phyloP scores from a whole-genome alignment of 2,329 filamentous ascomycete species.

The Metarhizium brunneum region DNA sequence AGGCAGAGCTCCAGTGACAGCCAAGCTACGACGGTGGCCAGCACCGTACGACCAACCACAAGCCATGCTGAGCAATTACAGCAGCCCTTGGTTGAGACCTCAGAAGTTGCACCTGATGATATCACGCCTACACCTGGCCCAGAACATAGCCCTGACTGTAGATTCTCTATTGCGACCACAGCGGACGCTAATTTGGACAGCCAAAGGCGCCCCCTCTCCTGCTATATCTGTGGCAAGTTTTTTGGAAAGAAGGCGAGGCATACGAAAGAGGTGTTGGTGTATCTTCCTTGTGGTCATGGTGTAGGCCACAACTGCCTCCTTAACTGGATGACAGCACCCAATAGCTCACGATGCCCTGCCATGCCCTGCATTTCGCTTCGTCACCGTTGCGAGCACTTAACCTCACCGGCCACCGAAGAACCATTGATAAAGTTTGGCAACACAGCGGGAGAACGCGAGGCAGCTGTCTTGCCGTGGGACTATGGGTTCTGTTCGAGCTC shows the following conservation, averaged over 20 bases:
- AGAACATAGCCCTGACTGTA: background rate
- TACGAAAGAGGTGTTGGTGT: slow-evolving; percentile 9
- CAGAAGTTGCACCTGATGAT: background rate
- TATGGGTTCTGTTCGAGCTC: slow-evolving; percentile 12
- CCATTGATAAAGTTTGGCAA: background rate
- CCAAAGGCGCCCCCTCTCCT: background rate
- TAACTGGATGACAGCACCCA: background rate
- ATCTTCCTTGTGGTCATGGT: slow-evolving; percentile 18
- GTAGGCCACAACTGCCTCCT: slow-evolving; percentile 16
- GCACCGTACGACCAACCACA: background rate
- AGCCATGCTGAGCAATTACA: background rate
- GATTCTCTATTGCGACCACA: slow-evolving; percentile 2
- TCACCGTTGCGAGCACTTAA: slow-evolving; percentile 12
- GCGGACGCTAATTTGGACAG: background rate
- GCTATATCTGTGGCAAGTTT: slow-evolving; percentile 6
- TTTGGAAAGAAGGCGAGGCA: background rate
- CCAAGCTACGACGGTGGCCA: background rate
- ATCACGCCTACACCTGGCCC: background rate
- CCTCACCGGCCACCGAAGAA: background rate
- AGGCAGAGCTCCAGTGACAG: background rate
- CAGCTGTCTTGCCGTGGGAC: slow-evolving; percentile 8
- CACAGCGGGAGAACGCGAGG: background rate
- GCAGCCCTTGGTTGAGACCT: background rate
- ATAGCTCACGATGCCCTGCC: slow-evolving; percentile 6
- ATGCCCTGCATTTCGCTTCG: slow-evolving; percentile 8